Conservation (phyloP, 192 early-diverging fungal species). For the Mortierella hygrophila region DNA sequence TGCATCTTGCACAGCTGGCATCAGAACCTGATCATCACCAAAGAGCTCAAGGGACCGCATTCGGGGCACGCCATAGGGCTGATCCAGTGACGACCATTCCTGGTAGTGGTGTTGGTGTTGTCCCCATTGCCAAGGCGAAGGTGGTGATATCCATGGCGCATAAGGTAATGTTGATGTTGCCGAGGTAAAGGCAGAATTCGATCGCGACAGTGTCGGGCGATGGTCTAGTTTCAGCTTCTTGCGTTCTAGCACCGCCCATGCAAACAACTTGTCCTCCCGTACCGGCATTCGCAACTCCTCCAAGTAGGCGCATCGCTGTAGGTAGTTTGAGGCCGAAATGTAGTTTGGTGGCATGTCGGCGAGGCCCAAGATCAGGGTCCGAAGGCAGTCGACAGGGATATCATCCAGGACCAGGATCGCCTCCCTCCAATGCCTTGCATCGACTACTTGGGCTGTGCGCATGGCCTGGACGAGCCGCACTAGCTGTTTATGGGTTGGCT, state of each 20-base stretch:
- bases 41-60: conserved; percentile 41
- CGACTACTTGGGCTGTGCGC: conserved; percentile 42
- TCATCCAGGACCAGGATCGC: conserved; percentile 34
- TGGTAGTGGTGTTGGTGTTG: conserved; percentile 11
- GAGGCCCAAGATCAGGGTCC: conserved; percentile 29
- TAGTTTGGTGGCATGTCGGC: conserved; percentile 28
- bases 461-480: conserved; percentile 36
- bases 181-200: neutral
- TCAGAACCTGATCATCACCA: conserved; percentile 34
- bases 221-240: neutral
- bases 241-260: conserved; percentile 20
- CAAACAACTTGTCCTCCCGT: conserved; percentile 29
- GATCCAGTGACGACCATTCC: conserved; percentile 16
- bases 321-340: conserved; percentile 22
- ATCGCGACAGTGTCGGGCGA: neutral
- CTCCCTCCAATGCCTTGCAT: conserved; percentile 50
- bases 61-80: neutral
- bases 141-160: neutral
- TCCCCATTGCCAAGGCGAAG: conserved; percentile 17
- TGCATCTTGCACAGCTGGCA: conserved; percentile 36
- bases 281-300: conserved; percentile 44
- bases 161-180: neutral
- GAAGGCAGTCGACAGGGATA: conserved; percentile 32
- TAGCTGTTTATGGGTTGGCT: conserved; percentile 20
- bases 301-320: conserved; percentile 14